Conservation (phyloP, 2,329 filamentous ascomycete genomes). For the Beauveria asiatica region DNA sequence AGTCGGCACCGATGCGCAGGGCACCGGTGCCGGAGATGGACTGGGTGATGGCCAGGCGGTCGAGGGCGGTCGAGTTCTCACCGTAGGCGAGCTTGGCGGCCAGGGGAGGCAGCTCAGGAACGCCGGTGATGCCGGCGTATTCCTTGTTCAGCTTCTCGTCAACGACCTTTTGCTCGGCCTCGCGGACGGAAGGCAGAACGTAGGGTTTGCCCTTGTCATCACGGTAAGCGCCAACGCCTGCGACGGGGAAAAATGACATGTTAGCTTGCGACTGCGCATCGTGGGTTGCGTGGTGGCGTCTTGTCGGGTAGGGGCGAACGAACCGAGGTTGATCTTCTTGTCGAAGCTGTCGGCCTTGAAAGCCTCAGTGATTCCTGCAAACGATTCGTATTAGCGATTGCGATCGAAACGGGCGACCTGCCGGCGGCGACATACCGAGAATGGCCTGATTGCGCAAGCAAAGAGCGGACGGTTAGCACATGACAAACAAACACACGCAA, state of each 20-base stretch:
- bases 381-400: conserved; percentile 17
- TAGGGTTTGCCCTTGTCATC: conserved; percentile 98
- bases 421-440: conserved; percentile 49
- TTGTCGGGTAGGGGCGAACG: conserved; percentile 20
- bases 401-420: not conserved
- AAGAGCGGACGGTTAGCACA: conserved; percentile 8
- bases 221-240: conserved; percentile 93
- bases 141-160: conserved; percentile 81
- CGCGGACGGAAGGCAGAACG: conserved; percentile 85
- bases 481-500: conserved; percentile 12
- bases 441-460: conserved; percentile 51
- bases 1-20: conserved; percentile 86
- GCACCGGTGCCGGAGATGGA: conserved; percentile 97
- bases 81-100: conserved; percentile 90
- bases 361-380: conserved; percentile 81
- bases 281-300: conserved; percentile 6
- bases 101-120: conserved; percentile 87
- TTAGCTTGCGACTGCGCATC: not conserved
- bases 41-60: conserved; percentile 85
- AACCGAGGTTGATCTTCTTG: conserved; percentile 96
- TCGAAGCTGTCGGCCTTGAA: conserved; percentile 94
- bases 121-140: conserved; percentile 94
- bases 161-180: conserved; percentile 82
- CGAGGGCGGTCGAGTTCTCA: conserved; percentile 64
- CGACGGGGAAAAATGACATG: not conserved